A percentile compares a stretch with the other conserved stretches of the same genome.
Evolutionary conservation across 164 flowering plant species (phyloP).

Genomic region (Chimonanthus praecox): DNA sequence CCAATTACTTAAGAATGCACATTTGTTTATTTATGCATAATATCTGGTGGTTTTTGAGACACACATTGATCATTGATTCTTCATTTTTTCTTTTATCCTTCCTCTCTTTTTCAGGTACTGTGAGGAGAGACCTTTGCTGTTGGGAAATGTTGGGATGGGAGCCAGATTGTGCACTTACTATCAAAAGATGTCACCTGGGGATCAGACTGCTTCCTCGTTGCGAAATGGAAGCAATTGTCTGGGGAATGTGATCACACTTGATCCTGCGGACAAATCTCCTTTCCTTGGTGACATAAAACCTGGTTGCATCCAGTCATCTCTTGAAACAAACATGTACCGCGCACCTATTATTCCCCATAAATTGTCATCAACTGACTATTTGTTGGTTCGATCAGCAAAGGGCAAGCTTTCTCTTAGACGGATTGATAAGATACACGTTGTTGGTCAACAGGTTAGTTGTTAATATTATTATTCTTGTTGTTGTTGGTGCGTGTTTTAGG

Average conservation of each 20-base stretch:
- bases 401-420: constrained; percentile 95
- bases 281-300: constrained; percentile 89
- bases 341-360: constrained; percentile 90
- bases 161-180: constrained; percentile 90
- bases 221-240: constrained; percentile 43
- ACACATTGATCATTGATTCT: neutral
- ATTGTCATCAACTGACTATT: constrained; percentile 74
- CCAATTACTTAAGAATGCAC: neutral
- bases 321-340: constrained; percentile 91
- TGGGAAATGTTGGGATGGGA: constrained; percentile 97
- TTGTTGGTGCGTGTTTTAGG: neutral
- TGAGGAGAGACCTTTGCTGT: constrained; percentile 89
- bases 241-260: constrained; percentile 65
- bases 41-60: neutral
- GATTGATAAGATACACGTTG: constrained; percentile 77
- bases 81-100: neutral
- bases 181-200: constrained; percentile 68
- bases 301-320: constrained; percentile 72
- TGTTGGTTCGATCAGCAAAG: constrained; percentile 88
- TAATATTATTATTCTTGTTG: neutral
- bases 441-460: constrained; percentile 91
- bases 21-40: neutral
- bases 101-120: constrained; percentile 57
- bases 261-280: constrained; percentile 93
- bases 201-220: constrained; percentile 57